Percentiles rank a stretch among this genome's conserved stretches.
These are phyloP conservation scores for Sophora flavescens DNA, from an alignment of 306 rosid species.

Conservation along the genomic window DNA sequence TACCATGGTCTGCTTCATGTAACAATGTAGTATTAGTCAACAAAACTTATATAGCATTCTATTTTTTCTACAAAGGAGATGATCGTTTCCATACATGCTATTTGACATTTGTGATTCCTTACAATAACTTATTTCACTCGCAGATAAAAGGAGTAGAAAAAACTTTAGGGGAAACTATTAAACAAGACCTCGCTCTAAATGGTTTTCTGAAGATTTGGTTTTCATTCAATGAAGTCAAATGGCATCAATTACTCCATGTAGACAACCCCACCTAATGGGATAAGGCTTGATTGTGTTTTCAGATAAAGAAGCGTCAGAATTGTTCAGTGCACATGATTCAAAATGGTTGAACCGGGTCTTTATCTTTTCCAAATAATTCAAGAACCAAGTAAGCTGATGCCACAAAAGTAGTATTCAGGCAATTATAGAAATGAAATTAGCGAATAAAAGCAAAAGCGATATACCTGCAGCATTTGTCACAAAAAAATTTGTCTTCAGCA, in stretches of 20 bases:
- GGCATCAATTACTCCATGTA: slow-evolving; percentile 27
- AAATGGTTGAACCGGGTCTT: slow-evolving; percentile 25
- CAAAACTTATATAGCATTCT: slow-evolving; percentile 12
- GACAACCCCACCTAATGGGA: background rate
- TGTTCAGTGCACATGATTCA: slow-evolving; percentile 32
- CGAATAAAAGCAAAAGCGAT: slow-evolving; percentile 24
- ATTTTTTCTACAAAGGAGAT: background rate
- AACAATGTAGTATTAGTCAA: slow-evolving; percentile 10
- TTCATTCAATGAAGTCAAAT: background rate
- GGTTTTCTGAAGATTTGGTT: slow-evolving; percentile 23
- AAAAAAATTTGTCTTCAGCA: slow-evolving; percentile 97
- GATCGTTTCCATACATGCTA: background rate
- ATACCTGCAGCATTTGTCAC: slow-evolving; percentile 99
- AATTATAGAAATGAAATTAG: slow-evolving; percentile 3
- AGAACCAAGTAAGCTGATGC: slow-evolving; percentile 37
- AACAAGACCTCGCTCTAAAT: slow-evolving; percentile 23
- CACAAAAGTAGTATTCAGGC: slow-evolving; percentile 11
- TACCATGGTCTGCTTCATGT: slow-evolving; percentile 14
- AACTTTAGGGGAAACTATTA: background rate
- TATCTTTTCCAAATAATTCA: slow-evolving; percentile 34
- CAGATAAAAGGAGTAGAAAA: slow-evolving; percentile 18
- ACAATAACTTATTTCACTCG: slow-evolving; percentile 18
- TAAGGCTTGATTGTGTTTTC: background rate
- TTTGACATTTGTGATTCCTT: slow-evolving; percentile 3
- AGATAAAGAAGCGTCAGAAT: slow-evolving; percentile 12